Percentiles rank a stretch among this genome's conserved stretches.
These are phyloP conservation scores for Fraxinus anomala DNA, from an alignment of 257 asterid genomes.

Conservation along the genomic window DNA sequence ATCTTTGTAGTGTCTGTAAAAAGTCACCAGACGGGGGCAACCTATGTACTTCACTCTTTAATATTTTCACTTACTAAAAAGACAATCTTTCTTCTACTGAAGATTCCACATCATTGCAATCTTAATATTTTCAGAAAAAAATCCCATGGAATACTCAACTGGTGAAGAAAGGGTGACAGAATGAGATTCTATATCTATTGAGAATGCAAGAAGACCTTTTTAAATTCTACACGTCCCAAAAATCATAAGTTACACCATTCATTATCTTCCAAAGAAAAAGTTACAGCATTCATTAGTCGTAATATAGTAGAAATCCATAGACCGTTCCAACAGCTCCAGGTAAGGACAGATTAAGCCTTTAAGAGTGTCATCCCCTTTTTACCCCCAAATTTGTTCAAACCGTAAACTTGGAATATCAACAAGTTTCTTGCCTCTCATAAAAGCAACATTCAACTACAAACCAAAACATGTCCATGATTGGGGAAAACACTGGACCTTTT, in stretches of 20 bases:
- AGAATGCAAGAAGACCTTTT: neutral
- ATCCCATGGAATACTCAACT: neutral
- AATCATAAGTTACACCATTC: neutral
- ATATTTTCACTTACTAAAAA: neutral
- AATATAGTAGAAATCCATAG: neutral
- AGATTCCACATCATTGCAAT: neutral
- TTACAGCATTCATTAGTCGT: neutral
- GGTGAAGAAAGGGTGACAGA: neutral
- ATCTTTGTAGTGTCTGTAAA: neutral
- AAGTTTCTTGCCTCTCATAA: neutral
- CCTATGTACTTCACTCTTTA: neutral
- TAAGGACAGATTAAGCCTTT: neutral
- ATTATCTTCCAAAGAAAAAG: too few species aligned
- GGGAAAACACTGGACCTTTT: neutral
- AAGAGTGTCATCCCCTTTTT: neutral
- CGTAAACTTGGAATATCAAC: neutral
- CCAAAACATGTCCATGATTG: neutral
- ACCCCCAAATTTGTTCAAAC: too few species aligned
- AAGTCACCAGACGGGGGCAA: neutral
- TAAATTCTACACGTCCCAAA: neutral
- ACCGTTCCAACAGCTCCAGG: neutral
- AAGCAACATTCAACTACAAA: neutral
- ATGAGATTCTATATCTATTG: neutral
- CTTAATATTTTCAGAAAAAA: neutral
- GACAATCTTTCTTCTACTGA: neutral